Percentiles rank a stretch among this genome's conserved stretches.
Conservation (phyloP, 345 rosid species). For the Salix dunnii region DNA sequence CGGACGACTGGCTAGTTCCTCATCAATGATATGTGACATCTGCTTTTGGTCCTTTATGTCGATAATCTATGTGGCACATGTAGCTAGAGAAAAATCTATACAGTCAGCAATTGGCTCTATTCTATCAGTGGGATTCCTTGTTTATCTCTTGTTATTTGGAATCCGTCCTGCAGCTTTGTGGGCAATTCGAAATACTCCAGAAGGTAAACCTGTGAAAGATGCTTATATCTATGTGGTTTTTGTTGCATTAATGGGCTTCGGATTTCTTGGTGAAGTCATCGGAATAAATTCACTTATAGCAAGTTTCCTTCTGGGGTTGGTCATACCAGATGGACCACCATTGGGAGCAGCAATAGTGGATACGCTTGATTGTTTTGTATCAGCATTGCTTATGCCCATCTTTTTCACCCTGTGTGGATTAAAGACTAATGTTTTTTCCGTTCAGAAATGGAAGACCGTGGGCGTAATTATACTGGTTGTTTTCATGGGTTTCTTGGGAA, state of each 20-base stretch:
- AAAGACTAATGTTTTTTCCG: constrained; percentile 11
- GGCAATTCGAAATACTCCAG: constrained; percentile 26
- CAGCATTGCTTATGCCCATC: constrained; percentile 28
- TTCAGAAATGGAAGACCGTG: constrained; percentile 18
- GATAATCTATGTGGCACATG: constrained; percentile 2
- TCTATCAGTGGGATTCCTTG: constrained; percentile 11
- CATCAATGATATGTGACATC: constrained; percentile 24
- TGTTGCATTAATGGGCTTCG: constrained; percentile 26
- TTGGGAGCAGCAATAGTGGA: constrained; percentile 36
- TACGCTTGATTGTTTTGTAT: constrained; percentile 32
- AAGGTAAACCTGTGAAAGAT: constrained; percentile 39
- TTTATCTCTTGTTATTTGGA: constrained; percentile 14
- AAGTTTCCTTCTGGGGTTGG: constrained; percentile 33
- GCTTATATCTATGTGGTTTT: constrained; percentile 22
- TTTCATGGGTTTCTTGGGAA: constrained; percentile 19
- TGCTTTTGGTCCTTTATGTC: constrained; percentile 6
- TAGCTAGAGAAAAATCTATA: constrained; percentile 5
- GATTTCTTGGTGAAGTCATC: constrained; percentile 28
- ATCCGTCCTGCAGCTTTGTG: constrained; percentile 35
- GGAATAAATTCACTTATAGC: constrained; percentile 22
- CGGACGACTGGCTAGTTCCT: constrained; percentile 37
- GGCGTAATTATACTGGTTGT: constrained; percentile 12
- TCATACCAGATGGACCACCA: constrained; percentile 39
- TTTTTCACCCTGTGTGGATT: constrained; percentile 35
- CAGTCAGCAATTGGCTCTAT: constrained; percentile 7